Conservation (phyloP, 2,329 filamentous ascomycete genomes). For the Phialophora verrucosa region DNA sequence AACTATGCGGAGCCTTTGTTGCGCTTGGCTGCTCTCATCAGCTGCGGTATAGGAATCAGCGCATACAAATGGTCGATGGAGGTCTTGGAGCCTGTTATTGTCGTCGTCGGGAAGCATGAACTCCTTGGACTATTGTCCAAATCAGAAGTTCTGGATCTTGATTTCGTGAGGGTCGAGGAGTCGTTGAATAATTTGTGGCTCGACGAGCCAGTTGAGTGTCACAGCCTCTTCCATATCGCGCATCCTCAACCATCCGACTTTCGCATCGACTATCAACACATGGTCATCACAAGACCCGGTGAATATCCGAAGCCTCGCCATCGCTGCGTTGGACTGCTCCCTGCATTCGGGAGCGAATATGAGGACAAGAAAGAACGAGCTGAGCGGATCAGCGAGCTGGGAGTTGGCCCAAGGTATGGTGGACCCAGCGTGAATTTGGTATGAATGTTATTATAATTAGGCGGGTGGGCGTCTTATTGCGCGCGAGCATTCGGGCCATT, state of each 20-base stretch:
- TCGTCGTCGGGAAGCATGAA: neutral
- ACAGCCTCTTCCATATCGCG: neutral
- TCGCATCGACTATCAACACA: neutral
- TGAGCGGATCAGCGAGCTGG: neutral
- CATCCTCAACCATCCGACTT: neutral
- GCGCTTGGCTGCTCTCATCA: constrained; percentile 12
- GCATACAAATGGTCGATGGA: constrained; percentile 13
- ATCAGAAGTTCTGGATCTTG: constrained; percentile 2
- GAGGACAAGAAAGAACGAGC: neutral
- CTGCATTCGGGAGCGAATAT: neutral
- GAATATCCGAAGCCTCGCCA: neutral
- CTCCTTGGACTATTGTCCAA: neutral
- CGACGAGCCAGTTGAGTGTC: neutral
- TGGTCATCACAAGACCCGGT: neutral
- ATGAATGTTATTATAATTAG: neutral
- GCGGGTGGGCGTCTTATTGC: neutral
- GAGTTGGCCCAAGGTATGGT: neutral
- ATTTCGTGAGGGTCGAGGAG: neutral
- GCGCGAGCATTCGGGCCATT: neutral
- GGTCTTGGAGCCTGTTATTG: constrained; percentile 3
- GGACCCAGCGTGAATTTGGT: neutral
- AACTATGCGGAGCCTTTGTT: constrained; percentile 1
- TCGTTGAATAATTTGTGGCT: neutral
- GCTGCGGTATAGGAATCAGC: constrained; percentile 15
- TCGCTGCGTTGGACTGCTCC: neutral